Base-by-base conservation (phyloP, 345 rosid genomes). In the Melastoma malabathricum region DNA sequence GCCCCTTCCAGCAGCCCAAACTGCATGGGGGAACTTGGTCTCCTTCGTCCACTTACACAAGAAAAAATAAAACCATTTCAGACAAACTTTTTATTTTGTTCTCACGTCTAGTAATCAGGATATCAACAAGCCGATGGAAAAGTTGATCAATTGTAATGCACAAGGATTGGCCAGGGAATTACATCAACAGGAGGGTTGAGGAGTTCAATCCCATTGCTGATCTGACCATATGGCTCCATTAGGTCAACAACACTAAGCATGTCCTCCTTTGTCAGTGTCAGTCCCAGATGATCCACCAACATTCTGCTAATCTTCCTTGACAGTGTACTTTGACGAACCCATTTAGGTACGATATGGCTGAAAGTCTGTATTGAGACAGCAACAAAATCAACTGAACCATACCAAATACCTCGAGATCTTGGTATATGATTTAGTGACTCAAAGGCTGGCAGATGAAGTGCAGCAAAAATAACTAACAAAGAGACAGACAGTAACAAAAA, bases 221-320 rank as follows among this genome's bases (percentile, higher is more conserved):
- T 75, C 68, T 83, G 95, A 72, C 95, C 94, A 67, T 89, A 89
- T 53, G 97, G 95, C 71, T 89, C 97, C 95, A 89, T 89, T 50
- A 85, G 75, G 70, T 89, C 95, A 68, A 89, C 94, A 67, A 85
- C 97, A 61, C 67, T 81, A 79, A 74, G 82, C 61, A 89, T 64
- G 75, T 89, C 95, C 61, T 81, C 89, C 69, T 74, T 76, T 19
- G 78, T 83, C 73, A 85, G 46, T 57, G 73, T 74, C 55, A 85
- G 72, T 62, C 97, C 95, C 70, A 89, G 87, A 78, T 89, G 95
- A 74, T 81, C 73, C 73, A 85, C 97, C 59, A 89, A 82, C 89
- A 70, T 68, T 69, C 81, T 71, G 61, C 87, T 73, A 58, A 74
- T 63, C 58, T 57, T 64, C 78, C 68, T 86, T 46, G 43, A 78